A percentile compares a stretch with the other conserved stretches of the same genome.
Conservation (phyloP, 2,329 filamentous ascomycete species). For the Aspergillus sp. region DNA sequence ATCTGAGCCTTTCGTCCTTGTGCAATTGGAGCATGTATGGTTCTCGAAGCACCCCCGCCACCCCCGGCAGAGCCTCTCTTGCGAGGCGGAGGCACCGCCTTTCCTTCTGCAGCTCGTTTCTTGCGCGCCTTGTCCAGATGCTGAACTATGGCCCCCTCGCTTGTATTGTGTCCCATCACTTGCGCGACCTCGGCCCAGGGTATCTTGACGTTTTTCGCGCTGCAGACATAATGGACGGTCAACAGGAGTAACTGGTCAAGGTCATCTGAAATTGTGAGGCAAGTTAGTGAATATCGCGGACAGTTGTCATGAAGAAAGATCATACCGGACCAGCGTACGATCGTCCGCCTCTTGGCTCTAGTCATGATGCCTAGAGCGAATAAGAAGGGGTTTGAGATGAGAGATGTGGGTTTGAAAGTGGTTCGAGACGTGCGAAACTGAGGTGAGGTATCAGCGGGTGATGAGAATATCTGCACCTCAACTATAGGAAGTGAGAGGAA, state of each 20-base stretch:
- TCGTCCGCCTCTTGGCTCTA: slow-evolving; percentile 37
- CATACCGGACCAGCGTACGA: slow-evolving; percentile 51
- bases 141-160: slow-evolving; percentile 51
- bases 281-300: background rate
- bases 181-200: slow-evolving; percentile 49
- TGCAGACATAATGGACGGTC: slow-evolving; percentile 48
- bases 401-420: background rate
- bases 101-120: slow-evolving; percentile 37
- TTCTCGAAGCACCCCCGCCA: slow-evolving; percentile 2
- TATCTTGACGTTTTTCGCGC: slow-evolving; percentile 41
- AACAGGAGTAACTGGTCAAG: slow-evolving; percentile 50
- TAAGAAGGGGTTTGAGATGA: background rate
- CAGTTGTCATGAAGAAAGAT: background rate
- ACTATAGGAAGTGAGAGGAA: background rate
- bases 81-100: slow-evolving; percentile 46
- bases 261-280: slow-evolving; percentile 39
- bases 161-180: slow-evolving; percentile 46
- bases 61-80: slow-evolving; percentile 37
- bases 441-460: background rate
- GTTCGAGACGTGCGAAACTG: no score
- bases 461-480: background rate
- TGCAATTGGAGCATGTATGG: background rate
- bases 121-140: slow-evolving; percentile 51
- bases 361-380: background rate
- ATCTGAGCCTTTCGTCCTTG: background rate